Percentiles rank a stretch among this genome's conserved stretches.
Evolutionary conservation across 768 basidiomycete genomes (phyloP).

Genomic region (Suillus variegatus): DNA sequence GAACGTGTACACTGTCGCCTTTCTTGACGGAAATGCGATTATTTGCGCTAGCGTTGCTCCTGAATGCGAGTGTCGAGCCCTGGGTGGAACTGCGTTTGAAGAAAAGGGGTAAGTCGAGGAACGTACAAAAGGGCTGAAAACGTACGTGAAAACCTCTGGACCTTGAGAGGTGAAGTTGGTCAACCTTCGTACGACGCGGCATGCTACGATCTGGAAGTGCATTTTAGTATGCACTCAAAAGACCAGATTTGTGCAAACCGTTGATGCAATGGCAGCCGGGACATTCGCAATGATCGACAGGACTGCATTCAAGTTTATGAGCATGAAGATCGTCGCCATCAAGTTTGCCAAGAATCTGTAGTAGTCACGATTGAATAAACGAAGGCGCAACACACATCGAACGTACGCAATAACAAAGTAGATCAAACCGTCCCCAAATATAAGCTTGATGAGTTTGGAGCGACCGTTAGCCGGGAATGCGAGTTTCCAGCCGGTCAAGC

Average conservation of each 20-base stretch:
- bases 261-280: slow-evolving; percentile 69
- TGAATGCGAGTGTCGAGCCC: slow-evolving; percentile 63
- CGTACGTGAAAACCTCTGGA: slow-evolving; percentile 55
- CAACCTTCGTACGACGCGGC: slow-evolving; percentile 63
- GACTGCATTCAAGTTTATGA: slow-evolving; percentile 67
- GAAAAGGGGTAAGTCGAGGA: slow-evolving; percentile 15
- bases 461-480: slow-evolving; percentile 47
- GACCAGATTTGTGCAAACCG: slow-evolving; percentile 39
- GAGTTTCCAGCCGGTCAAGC: slow-evolving; percentile 64
- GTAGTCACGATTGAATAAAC: slow-evolving; percentile 10
- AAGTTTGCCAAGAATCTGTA: slow-evolving; percentile 66
- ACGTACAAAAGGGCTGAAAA: slow-evolving; percentile 10
- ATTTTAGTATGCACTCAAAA: not conserved
- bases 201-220: slow-evolving; percentile 58
- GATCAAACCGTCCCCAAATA: slow-evolving; percentile 73
- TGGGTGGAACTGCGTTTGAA: slow-evolving; percentile 35
- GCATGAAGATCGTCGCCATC: slow-evolving; percentile 62
- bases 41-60: slow-evolving; percentile 35
- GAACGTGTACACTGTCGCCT: slow-evolving; percentile 59
- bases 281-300: slow-evolving; percentile 77
- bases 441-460: slow-evolving; percentile 57
- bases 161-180: slow-evolving; percentile 55
- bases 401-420: slow-evolving; percentile 73
- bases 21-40: slow-evolving; percentile 36
- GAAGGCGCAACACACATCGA: slow-evolving; percentile 7